phyloP scores from a whole-genome alignment of 2,329 filamentous ascomycete genomes.

The Beauveria bassiana region DNA sequence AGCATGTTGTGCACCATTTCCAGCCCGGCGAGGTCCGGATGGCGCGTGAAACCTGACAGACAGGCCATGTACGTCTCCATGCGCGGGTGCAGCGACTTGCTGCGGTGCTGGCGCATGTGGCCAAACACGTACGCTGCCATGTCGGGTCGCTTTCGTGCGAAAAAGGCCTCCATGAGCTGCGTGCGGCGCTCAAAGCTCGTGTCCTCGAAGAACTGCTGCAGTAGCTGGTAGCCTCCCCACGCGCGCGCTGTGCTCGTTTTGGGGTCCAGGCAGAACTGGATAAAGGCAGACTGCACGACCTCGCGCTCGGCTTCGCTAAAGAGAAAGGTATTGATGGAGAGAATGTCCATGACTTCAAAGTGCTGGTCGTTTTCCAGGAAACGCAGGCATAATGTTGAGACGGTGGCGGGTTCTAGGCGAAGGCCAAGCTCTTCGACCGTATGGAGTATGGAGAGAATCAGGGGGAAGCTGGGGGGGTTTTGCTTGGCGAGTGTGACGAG shows the following conservation, averaged over 20 bases:
- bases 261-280: constrained; percentile 58
- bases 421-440: constrained; percentile 64
- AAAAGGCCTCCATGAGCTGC: constrained; percentile 74
- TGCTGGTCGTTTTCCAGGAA: constrained; percentile 71
- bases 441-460: constrained; percentile 64
- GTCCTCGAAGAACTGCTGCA: constrained; percentile 57
- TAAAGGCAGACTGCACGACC: constrained; percentile 57
- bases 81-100: constrained; percentile 55
- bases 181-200: constrained; percentile 59
- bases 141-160: constrained; percentile 66
- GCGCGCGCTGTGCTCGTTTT: constrained; percentile 54
- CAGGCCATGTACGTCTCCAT: constrained; percentile 69
- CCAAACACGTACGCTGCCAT: constrained; percentile 83
- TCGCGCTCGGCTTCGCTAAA: constrained; percentile 64
- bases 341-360: constrained; percentile 71
- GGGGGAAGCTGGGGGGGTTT: constrained; percentile 56
- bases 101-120: constrained; percentile 79
- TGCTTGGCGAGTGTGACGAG: constrained; percentile 59
- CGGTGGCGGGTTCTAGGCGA: constrained; percentile 64
- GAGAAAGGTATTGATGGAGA: constrained; percentile 66
- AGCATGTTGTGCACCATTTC: constrained; percentile 84
- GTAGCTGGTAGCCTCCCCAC: constrained; percentile 59
- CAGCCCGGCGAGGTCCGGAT: constrained; percentile 50
- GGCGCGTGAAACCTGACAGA: constrained; percentile 65
- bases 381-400: constrained; percentile 63